phyloP scores from a whole-genome alignment of 345 rosid genomes.

The Erucastrum elatum region DNA sequence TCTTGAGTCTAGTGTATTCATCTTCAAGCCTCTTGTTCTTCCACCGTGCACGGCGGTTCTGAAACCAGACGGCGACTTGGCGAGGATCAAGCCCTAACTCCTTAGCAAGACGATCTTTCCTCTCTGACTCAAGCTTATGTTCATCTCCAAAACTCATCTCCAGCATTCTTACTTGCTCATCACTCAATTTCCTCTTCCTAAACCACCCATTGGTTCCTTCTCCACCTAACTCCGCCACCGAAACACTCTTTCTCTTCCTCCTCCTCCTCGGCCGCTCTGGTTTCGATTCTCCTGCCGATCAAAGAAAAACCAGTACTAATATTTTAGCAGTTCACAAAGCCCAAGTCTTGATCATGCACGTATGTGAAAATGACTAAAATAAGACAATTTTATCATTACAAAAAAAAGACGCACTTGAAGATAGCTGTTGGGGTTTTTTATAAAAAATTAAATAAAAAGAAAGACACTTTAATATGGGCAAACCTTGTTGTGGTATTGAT shows the following conservation, averaged over 20 bases:
- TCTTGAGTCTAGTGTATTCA: conserved; percentile 57
- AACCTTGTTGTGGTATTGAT: conserved; percentile 37
- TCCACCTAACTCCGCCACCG: conserved; percentile 31
- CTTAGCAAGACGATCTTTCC: conserved; percentile 68
- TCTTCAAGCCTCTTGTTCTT: conserved; percentile 89
- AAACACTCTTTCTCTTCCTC: conserved; percentile 52
- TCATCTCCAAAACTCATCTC: conserved; percentile 69
- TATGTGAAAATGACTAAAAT: conserved; percentile 10
- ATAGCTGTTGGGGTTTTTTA: not conserved
- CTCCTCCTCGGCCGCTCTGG: conserved; percentile 45
- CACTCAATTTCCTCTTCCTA: conserved; percentile 73
- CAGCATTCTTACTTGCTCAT: conserved; percentile 60
- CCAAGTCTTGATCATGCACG: not conserved
- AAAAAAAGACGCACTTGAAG: conserved; percentile 23
- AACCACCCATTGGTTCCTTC: conserved; percentile 17
- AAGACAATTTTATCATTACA: conserved; percentile 9
- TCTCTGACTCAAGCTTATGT: conserved; percentile 79
- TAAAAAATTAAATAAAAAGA: not conserved
- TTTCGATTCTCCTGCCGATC: conserved; percentile 46
- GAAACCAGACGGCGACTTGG: conserved; percentile 97
- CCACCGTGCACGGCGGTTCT: conserved; percentile 90
- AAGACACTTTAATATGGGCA: not conserved
- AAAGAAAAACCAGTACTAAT: conserved; percentile 15
- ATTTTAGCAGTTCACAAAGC: not conserved
- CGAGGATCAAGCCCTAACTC: conserved; percentile 90